Base-by-base conservation (phyloP, 768 basidiomycete genomes). In the Phaffia tasmanica region DNA sequence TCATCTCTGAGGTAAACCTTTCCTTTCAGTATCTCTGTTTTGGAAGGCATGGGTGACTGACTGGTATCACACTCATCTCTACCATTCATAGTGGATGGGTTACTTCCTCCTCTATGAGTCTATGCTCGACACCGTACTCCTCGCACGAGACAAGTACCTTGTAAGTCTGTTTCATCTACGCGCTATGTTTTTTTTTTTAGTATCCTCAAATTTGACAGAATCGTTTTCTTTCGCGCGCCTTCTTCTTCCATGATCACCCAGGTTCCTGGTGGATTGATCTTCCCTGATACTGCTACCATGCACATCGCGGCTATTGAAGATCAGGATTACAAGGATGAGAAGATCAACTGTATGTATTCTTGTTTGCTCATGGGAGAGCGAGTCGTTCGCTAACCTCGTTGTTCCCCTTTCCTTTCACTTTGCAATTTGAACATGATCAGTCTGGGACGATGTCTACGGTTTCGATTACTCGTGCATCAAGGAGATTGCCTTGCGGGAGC, bases 391-490 rank as follows among this genome's bases (percentile, higher is more conserved):
- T 42, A 72, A 49, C 42, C 50, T 50, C 27, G 49, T 47, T 16
- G 47, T 65, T 19, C 50, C 51, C 62, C 25, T 56, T 14, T 53
- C n/a, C 4, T 16, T n/a, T 53, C 4, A 21, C 4, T 21, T 35
- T 25, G 3, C 35, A 42, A 42, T 5, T 42, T 42, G 6, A 11
- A 42, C 35, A 7, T 4, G 32, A 15, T 7, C 72, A 98, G 94
- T 94, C 81, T 99, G 95, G 95, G 92, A 97, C 74, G 92, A 97
- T 73, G 95, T 99, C 25, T 99, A 99, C 77, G 95, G 95, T 29
- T 98, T 99, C 78, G 93, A 99, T 78, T 99, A 89, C 78, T 95
- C 92, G 50, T 97, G 95, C 76, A 98, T 99, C 81, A 97, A 98
- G 79, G 91, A 95, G 76, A 95, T 99, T 71, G 95, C 95, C 1